A percentile compares a stretch with the other conserved stretches of the same genome.
phyloP scores from a whole-genome alignment of 306 rosid genomes.

The Vicia sativa region DNA sequence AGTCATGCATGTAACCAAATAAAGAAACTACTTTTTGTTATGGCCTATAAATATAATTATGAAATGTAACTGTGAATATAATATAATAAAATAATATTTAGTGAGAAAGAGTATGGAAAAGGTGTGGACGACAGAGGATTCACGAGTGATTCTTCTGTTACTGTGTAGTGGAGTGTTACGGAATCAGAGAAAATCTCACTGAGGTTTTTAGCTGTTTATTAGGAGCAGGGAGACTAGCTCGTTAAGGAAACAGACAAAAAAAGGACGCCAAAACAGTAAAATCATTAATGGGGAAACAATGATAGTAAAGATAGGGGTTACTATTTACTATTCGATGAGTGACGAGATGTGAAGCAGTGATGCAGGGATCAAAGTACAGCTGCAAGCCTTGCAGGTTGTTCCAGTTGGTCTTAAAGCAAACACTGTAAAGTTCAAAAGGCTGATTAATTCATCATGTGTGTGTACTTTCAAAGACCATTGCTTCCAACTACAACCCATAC shows the following conservation, averaged over 20 bases:
- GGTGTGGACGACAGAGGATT: neutral
- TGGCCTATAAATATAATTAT: neutral
- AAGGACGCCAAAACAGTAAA: constrained; percentile 29
- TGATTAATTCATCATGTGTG: constrained; percentile 2
- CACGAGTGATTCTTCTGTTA: constrained; percentile 15
- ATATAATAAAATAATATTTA: neutral
- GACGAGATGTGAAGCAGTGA: constrained; percentile 8
- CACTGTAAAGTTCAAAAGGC: constrained; percentile 4
- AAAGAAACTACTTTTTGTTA: neutral
- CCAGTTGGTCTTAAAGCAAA: constrained; percentile 24
- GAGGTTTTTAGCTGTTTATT: constrained; percentile 37
- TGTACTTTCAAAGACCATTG: constrained; percentile 11
- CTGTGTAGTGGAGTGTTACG: constrained; percentile 37
- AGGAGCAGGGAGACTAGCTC: neutral
- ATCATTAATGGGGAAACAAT: constrained; percentile 37
- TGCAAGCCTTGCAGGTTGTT: constrained; percentile 16
- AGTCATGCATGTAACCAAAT: neutral
- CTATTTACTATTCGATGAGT: constrained; percentile 13
- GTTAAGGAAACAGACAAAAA: constrained; percentile 39
- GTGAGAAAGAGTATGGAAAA: too few relatives aligned
- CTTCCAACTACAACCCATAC: constrained; percentile 1
- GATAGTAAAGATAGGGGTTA: constrained; percentile 22
- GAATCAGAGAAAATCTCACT: constrained; percentile 56
- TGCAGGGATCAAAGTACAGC: constrained; percentile 4
- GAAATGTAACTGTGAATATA: too few relatives aligned